A percentile compares a stretch with the other conserved stretches of the same genome.
These are phyloP conservation scores for Lachancea sp. DNA, from an alignment of 805 yeast genomes.

Conservation along the genomic window DNA sequence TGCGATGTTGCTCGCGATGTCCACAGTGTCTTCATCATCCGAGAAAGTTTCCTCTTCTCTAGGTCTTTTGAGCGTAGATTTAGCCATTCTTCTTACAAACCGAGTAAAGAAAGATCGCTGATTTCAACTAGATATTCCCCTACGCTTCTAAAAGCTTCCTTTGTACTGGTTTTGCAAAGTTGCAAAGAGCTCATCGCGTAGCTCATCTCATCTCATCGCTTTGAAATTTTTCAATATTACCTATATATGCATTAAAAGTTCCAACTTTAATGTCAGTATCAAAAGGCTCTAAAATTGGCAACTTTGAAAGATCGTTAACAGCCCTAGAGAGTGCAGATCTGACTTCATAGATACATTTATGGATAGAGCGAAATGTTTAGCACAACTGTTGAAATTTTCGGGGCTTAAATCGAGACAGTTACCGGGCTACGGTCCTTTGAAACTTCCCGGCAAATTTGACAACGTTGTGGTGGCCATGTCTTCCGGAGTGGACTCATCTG, in stretches of 20 bases:
- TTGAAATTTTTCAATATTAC: slow-evolving; percentile 8
- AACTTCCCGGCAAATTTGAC: slow-evolving; percentile 46
- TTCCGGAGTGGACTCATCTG: slow-evolving; percentile 93
- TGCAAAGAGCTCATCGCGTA: slow-evolving; percentile 1
- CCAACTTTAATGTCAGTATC: background rate
- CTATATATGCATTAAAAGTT: background rate
- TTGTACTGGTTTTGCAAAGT: background rate
- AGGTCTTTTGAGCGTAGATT: background rate
- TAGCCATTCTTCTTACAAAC: background rate
- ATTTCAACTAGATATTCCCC: background rate
- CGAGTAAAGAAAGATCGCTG: background rate
- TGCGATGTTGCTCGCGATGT: slow-evolving; percentile 58
- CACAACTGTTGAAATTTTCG: slow-evolving; percentile 1
- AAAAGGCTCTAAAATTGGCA: no score
- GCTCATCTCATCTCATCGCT: slow-evolving; percentile 9
- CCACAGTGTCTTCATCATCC: slow-evolving; percentile 40
- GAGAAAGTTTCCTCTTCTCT: slow-evolving; percentile 8
- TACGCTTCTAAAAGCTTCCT: background rate
- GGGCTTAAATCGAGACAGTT: slow-evolving; percentile 8
- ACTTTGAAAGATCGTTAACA: no score
- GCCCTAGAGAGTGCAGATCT: background rate
- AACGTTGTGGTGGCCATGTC: slow-evolving; percentile 85
- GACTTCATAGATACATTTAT: background rate
- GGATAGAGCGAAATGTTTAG: background rate
- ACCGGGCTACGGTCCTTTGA: slow-evolving; percentile 13